Evolutionary conservation across 1,139 yeast species (phyloP).

Genomic region (Pichia sp.): DNA sequence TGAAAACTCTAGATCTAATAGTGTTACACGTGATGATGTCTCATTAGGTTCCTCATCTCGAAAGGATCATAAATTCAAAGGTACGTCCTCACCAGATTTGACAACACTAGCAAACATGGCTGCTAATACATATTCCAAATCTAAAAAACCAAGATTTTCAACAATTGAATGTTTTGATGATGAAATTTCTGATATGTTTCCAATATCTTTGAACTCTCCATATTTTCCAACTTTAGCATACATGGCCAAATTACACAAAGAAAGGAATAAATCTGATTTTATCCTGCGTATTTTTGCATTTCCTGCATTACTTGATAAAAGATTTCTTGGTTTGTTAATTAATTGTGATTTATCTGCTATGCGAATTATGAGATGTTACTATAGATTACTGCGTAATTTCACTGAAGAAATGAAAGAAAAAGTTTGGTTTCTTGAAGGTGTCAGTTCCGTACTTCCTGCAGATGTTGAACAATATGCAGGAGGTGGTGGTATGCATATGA

Average conservation of each 20-base stretch:
- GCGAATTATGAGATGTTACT: conserved; percentile 85
- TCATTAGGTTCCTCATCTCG: not conserved
- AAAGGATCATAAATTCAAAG: not conserved
- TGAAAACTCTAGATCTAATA: conserved; percentile 13
- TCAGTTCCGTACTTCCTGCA: conserved; percentile 74
- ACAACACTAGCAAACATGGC: conserved; percentile 12
- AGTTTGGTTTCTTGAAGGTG: conserved; percentile 94
- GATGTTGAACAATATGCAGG: conserved; percentile 82
- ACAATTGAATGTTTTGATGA: conserved; percentile 80
- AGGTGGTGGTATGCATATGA: conserved; percentile 88
- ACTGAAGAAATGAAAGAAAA: conserved; percentile 82
- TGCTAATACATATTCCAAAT: conserved; percentile 13
- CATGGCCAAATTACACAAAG: conserved; percentile 75
- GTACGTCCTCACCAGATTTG: conserved; percentile 11
- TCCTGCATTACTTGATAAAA: conserved; percentile 83
- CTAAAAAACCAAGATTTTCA: conserved; percentile 38
- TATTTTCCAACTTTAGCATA: conserved; percentile 81
- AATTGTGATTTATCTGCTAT: conserved; percentile 81
- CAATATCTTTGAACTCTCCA: conserved; percentile 77
- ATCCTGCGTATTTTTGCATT: conserved; percentile 84
- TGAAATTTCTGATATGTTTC: conserved; percentile 78
- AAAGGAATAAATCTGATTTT: conserved; percentile 77
- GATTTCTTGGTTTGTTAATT: conserved; percentile 68
- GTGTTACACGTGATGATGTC: not conserved
- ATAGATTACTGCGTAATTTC: conserved; percentile 70